phyloP scores from a whole-genome alignment of 164 flowering plant genomes.

The Vitis amurensis region DNA sequence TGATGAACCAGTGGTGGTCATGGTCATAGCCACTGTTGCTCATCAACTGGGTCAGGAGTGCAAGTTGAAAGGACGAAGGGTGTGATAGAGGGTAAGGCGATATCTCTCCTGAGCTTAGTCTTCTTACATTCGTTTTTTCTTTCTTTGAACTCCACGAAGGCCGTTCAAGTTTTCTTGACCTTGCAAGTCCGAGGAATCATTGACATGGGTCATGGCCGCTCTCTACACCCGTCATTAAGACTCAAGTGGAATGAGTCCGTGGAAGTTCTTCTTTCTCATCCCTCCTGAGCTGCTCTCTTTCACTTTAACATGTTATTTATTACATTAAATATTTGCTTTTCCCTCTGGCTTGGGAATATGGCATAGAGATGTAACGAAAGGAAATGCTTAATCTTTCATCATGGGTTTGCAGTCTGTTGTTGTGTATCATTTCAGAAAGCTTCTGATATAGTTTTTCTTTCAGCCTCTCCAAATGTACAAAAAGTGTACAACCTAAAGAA shows the following conservation, averaged over 20 bases:
- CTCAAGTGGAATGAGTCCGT: neutral
- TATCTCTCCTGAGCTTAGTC: slow-evolving; percentile 73
- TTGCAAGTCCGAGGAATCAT: slow-evolving; percentile 54
- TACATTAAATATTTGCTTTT: no score
- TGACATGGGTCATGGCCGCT: neutral
- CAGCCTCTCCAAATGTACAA: no score
- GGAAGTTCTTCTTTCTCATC: slow-evolving; percentile 18
- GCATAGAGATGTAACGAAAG: no score
- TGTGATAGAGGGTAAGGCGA: slow-evolving; percentile 26
- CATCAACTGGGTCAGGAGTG: neutral
- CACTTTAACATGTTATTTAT: neutral
- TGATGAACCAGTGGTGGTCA: neutral
- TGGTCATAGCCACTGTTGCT: neutral
- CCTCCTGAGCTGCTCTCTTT: slow-evolving; percentile 39
- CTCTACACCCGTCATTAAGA: neutral
- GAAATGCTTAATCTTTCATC: no score
- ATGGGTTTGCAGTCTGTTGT: no score
- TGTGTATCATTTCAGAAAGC: no score
- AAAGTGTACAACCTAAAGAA: no score
- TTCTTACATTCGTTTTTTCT: slow-evolving; percentile 11
- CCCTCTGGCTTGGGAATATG: no score
- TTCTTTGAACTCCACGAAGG: slow-evolving; percentile 5
- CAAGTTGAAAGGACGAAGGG: neutral
- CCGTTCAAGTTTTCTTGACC: slow-evolving; percentile 63
- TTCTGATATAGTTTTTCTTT: no score